A percentile compares a stretch with the other conserved stretches of the same genome.
Conservation (phyloP, 2,329 filamentous ascomycete genomes). For the Apiospora aurea region DNA sequence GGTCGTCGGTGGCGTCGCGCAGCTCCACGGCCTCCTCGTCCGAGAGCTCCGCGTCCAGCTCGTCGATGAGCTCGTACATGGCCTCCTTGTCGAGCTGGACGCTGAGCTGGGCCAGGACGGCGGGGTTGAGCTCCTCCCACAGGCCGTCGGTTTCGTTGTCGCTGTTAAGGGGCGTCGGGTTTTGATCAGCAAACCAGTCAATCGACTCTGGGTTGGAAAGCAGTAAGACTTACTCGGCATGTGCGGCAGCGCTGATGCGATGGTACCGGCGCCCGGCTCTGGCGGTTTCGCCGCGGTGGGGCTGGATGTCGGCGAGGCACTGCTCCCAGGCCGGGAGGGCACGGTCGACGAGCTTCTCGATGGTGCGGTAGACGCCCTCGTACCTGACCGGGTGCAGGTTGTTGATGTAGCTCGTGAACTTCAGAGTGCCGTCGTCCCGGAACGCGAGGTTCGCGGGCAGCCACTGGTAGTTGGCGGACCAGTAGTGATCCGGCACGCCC, state of each 20-base stretch:
- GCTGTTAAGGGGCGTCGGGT: background rate
- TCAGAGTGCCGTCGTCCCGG: slow-evolving; percentile 34
- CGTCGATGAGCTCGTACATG: background rate
- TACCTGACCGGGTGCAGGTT: slow-evolving; percentile 49
- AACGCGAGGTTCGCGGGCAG: slow-evolving; percentile 50
- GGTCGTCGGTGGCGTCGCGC: background rate
- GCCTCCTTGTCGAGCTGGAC: background rate
- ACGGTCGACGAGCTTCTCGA: slow-evolving; percentile 46
- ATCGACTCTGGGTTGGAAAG: too few species aligned
- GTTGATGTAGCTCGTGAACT: slow-evolving; percentile 54
- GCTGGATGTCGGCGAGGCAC: slow-evolving; percentile 29
- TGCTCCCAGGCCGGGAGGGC: slow-evolving; percentile 52
- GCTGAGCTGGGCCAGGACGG: background rate
- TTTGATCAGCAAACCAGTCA: too few species aligned
- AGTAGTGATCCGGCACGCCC: slow-evolving; percentile 27
- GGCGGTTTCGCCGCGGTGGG: background rate
- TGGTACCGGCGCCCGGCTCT: background rate
- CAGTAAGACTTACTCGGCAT: background rate
- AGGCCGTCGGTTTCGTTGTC: background rate
- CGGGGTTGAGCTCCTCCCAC: slow-evolving; percentile 7
- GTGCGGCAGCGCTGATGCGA: background rate
- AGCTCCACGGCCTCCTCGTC: background rate
- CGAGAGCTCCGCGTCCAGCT: background rate
- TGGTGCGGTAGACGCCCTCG: slow-evolving; percentile 41
- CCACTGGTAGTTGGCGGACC: slow-evolving; percentile 52